phyloP scores from a whole-genome alignment of 352 stramenopile species.

The Pythium phragmiticola region DNA sequence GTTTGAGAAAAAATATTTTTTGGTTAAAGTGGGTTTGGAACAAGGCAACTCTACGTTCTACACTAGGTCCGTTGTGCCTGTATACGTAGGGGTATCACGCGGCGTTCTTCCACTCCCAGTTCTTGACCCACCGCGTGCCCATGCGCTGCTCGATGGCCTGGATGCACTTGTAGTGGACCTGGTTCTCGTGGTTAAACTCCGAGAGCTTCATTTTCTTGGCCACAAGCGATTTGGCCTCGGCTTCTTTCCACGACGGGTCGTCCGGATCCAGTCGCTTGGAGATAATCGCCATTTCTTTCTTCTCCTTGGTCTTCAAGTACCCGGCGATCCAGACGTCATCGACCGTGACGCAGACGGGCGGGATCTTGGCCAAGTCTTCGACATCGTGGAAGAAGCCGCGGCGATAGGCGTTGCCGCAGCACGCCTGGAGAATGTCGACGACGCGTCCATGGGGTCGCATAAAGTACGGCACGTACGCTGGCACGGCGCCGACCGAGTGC shows the following conservation, averaged over 20 bases:
- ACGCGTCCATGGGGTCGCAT: constrained; percentile 69
- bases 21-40: too few relatives aligned
- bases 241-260: constrained; percentile 66
- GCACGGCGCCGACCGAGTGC: constrained; percentile 72
- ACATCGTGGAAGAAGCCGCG: constrained; percentile 75
- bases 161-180: constrained; percentile 84
- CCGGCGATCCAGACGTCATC: constrained; percentile 84
- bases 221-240: constrained; percentile 41
- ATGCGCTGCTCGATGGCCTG: constrained; percentile 68
- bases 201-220: constrained; percentile 70
- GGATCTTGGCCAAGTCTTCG: constrained; percentile 64
- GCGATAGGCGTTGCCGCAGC: constrained; percentile 70
- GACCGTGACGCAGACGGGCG: constrained; percentile 68
- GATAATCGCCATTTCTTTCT: constrained; percentile 56
- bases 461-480: constrained; percentile 81
- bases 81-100: neutral
- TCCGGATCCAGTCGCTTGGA: constrained; percentile 75
- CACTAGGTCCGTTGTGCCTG: too few relatives aligned
- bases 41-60: too few relatives aligned
- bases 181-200: constrained; percentile 77
- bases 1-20: too few relatives aligned
- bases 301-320: constrained; percentile 70
- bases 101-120: constrained; percentile 43
- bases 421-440: constrained; percentile 64
- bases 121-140: constrained; percentile 58